Base-by-base conservation (phyloP, 495 filamentous ascomycete species). In the Cudoniella acicularis region DNA sequence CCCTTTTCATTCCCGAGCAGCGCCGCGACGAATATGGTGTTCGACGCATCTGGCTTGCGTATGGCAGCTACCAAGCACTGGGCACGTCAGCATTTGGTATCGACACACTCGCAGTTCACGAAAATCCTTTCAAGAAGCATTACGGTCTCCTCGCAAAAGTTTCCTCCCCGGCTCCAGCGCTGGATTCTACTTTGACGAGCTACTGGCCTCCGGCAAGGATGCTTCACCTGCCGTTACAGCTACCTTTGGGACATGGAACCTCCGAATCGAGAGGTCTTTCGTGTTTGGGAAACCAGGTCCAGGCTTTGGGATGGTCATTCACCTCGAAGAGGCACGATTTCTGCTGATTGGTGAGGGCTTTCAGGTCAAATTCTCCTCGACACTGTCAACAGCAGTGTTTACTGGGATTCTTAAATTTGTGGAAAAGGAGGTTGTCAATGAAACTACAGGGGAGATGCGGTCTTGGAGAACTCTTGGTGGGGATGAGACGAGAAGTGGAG, bases 1-100 rank as follows among this genome's bases (percentile, higher is more conserved):
- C 77, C 1, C 70, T 80, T 17, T 78, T 80, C 66, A 79, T 80
- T 52, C 77, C 79, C 16, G 78, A 79, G 65, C 78, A 80, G 61
- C 67, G 73, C 3, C 66, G 73, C 11, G 78, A 80, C 59, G 77
- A 78, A 24, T 73, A 76, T 52, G 75, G 76, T 2, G 77, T 72
- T 9, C 56, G 77, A 52, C 65, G 77, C 8, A 71, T 79, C 23
- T 79, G 73, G 75, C 54, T 57, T 0, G 77, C 78, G 1, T 73
- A 70, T 59, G 77, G 75, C 0, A 70, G 68, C 1, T 76, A 73
- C 54, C 61, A 71, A 49, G 75, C 75, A 10, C 57, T 79, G n/a
- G 74, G 76, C 0, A 66, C 67, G 2, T 70, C 69, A 2, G 75
- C 76, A 1, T 81, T 80, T 62, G 77, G 75, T 2, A 77, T 79